Percentiles rank a stretch among this genome's conserved stretches.
phyloP scores from a whole-genome alignment of 2,329 filamentous ascomycete genomes.

The Pseudocercospora eumusae region DNA sequence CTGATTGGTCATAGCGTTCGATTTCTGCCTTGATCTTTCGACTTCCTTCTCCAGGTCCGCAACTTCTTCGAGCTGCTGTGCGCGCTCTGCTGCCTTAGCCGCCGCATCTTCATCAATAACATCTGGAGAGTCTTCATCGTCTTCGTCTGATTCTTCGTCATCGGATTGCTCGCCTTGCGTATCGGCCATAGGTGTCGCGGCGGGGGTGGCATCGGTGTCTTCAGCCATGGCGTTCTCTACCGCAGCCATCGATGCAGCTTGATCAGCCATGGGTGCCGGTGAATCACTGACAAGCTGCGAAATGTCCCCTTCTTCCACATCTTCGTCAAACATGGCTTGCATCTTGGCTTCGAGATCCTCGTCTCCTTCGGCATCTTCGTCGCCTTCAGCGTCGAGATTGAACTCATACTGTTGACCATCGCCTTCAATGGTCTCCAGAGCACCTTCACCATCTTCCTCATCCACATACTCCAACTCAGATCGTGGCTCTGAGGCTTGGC shows the following conservation, averaged over 20 bases:
- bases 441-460: slow-evolving; percentile 47
- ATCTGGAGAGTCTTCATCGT: slow-evolving; percentile 46
- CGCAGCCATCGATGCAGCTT: slow-evolving; percentile 32
- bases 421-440: slow-evolving; percentile 37
- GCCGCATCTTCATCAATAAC: slow-evolving; percentile 56
- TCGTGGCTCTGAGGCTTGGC: slow-evolving; percentile 4
- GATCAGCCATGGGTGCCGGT: slow-evolving; percentile 33
- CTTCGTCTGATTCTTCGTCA: slow-evolving; percentile 50
- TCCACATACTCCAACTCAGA: slow-evolving; percentile 38
- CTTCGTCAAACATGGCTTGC: slow-evolving; percentile 44
- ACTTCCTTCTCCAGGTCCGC: slow-evolving; percentile 57
- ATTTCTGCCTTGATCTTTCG: slow-evolving; percentile 41
- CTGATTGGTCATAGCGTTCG: slow-evolving; percentile 47
- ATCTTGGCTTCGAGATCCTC: slow-evolving; percentile 40
- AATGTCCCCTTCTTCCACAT: slow-evolving; percentile 32
- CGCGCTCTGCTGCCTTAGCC: slow-evolving; percentile 50
- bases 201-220: slow-evolving; percentile 28
- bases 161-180: slow-evolving; percentile 37
- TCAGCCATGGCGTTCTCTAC: slow-evolving; percentile 28
- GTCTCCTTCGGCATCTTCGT: slow-evolving; percentile 39
- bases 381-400: slow-evolving; percentile 35
- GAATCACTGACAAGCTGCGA: slow-evolving; percentile 34
- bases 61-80: slow-evolving; percentile 56
- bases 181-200: slow-evolving; percentile 28
- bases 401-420: slow-evolving; percentile 48